A percentile compares a stretch with the other conserved stretches of the same genome.
Conservation (phyloP, 345 rosid genomes). For the Bretschneidera sinensis region DNA sequence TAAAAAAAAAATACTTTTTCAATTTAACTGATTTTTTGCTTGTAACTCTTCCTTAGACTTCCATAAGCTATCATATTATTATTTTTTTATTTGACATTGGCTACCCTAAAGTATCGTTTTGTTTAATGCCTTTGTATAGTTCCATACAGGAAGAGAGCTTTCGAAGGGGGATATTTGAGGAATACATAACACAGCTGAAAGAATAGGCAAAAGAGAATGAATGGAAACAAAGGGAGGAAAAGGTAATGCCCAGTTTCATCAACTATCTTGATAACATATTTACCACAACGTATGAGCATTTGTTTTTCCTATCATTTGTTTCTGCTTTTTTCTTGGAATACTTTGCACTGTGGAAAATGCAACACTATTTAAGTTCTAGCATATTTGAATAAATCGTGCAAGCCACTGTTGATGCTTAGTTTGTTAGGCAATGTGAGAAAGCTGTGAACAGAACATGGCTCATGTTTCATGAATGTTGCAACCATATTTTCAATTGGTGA, state of each 20-base stretch:
- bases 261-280: too few species aligned
- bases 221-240: constrained; percentile 57
- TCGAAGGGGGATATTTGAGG: constrained; percentile 63
- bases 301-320: background rate
- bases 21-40: background rate
- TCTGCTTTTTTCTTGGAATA: too few species aligned
- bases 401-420: background rate
- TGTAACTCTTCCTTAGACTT: background rate
- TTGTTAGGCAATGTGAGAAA: background rate
- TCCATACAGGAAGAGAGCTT: constrained; percentile 64
- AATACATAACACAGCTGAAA: constrained; percentile 54
- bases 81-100: background rate
- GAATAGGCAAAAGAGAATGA: constrained; percentile 61
- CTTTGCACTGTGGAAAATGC: background rate
- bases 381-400: too few species aligned
- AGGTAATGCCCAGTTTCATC: constrained; percentile 41
- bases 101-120: constrained; percentile 8
- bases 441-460: too few species aligned
- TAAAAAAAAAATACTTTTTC: constrained; percentile 1
- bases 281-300: background rate
- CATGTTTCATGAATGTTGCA: too few species aligned
- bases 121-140: constrained; percentile 39
- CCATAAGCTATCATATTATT: constrained; percentile 5
- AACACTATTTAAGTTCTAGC: too few species aligned
- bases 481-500: too few species aligned